Conservation (phyloP, 305 asterid species). For the Ruellia speciosa region DNA sequence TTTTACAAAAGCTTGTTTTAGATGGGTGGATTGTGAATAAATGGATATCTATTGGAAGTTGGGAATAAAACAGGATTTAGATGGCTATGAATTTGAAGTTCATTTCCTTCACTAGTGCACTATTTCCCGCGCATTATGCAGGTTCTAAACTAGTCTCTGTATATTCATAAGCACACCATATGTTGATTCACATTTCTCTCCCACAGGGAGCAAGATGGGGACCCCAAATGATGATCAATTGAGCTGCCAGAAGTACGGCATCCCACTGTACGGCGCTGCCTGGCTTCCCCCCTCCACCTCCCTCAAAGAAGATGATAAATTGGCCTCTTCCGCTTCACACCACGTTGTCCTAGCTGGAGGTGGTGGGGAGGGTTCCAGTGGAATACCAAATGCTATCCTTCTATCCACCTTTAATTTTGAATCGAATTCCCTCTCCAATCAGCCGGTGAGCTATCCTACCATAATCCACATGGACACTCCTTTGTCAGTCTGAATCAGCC, state of each 20-base stretch:
- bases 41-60: too few relatives aligned
- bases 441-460: conserved; percentile 49
- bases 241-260: conserved; percentile 58
- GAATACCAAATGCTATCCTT: conserved; percentile 72
- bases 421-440: conserved; percentile 55
- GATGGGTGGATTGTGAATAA: too few relatives aligned
- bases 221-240: conserved; percentile 23
- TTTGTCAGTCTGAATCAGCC: not conserved
- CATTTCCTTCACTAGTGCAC: too few relatives aligned
- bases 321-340: conserved; percentile 25
- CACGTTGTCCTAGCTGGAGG: conserved; percentile 80
- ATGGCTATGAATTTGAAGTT: too few relatives aligned
- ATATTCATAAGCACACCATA: too few relatives aligned
- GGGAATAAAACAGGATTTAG: too few relatives aligned
- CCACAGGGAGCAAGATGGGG: conserved; percentile 2
- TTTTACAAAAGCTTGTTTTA: too few relatives aligned
- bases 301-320: conserved; percentile 25
- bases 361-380: conserved; percentile 90
- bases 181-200: too few relatives aligned
- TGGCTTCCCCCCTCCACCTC: conserved; percentile 59
- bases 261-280: conserved; percentile 81
- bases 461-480: not conserved
- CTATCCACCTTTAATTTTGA: conserved; percentile 46
- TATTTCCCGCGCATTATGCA: too few relatives aligned
- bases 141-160: too few relatives aligned